phyloP scores from a whole-genome alignment of 2,329 filamentous ascomycete genomes.

The Cordyceps pruinosa region DNA sequence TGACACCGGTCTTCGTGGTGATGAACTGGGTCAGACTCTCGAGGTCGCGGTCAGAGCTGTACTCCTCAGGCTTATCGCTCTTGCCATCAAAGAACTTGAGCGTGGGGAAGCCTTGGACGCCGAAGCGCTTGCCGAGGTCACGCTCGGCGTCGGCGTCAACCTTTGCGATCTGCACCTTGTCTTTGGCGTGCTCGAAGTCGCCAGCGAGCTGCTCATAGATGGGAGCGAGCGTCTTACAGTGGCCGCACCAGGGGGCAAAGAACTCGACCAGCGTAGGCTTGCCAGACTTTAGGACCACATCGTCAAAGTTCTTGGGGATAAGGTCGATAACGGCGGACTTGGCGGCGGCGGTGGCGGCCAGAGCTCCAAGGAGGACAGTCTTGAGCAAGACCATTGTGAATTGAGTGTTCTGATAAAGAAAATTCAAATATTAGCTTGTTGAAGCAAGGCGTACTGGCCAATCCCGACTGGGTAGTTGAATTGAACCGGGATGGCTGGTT shows the following conservation, averaged over 20 bases:
- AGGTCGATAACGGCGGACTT: constrained; percentile 86
- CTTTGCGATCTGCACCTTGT: constrained; percentile 82
- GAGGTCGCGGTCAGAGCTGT: constrained; percentile 78
- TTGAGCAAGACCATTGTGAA: constrained; percentile 50
- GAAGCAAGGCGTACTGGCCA: not conserved
- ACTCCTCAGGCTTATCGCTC: constrained; percentile 76
- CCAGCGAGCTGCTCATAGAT: constrained; percentile 85
- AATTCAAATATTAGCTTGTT: not conserved
- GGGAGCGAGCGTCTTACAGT: constrained; percentile 96
- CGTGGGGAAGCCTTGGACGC: constrained; percentile 90
- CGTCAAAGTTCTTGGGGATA: constrained; percentile 84
- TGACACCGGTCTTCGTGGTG: constrained; percentile 77
- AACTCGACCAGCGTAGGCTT: constrained; percentile 97
- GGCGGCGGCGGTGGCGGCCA: constrained; percentile 52
- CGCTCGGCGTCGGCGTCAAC: constrained; percentile 91
- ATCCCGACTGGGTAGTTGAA: not conserved
- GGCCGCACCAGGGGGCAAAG: constrained; percentile 97
- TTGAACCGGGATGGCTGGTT: not conserved
- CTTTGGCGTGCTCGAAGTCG: constrained; percentile 62
- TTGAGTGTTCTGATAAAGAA: constrained; percentile 13
- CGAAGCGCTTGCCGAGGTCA: constrained; percentile 75
- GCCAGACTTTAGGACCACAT: constrained; percentile 79
- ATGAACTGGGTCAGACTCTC: constrained; percentile 80
- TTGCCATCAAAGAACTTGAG: constrained; percentile 98
- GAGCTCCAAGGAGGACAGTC: constrained; percentile 51